These are phyloP conservation scores for Pythium aristosporum DNA, from an alignment of 352 stramenopile species.

Conservation along the genomic window DNA sequence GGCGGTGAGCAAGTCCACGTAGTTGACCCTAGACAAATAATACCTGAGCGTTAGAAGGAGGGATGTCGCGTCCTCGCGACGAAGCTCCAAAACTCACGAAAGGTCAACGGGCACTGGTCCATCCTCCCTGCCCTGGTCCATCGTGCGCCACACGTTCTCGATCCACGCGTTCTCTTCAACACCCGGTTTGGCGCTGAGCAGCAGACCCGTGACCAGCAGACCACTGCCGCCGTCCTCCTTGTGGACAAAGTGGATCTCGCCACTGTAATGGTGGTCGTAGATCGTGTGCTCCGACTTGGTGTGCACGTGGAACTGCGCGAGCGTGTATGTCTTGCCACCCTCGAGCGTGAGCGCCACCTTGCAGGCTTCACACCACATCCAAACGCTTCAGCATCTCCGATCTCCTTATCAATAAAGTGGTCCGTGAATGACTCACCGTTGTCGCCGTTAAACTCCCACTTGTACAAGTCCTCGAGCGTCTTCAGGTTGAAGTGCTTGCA, in stretches of 20 bases:
- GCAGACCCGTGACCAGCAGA: constrained; percentile 43
- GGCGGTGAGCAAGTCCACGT: constrained; percentile 51
- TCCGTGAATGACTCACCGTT: constrained; percentile 27
- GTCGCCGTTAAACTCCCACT: constrained; percentile 48
- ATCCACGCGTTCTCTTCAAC: constrained; percentile 45
- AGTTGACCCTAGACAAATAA: constrained; percentile 39
- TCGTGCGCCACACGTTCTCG: constrained; percentile 42
- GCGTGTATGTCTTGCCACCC: constrained; percentile 39
- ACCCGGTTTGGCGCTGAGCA: constrained; percentile 41
- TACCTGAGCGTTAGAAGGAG: too few relatives aligned
- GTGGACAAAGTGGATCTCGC: constrained; percentile 67
- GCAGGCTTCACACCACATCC: constrained; percentile 34
- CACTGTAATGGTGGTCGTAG: constrained; percentile 43
- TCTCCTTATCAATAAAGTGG: neutral
- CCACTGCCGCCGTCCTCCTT: constrained; percentile 32
- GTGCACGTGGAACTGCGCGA: constrained; percentile 70
- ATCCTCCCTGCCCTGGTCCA: constrained; percentile 33
- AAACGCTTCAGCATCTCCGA: neutral
- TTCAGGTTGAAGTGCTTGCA: constrained; percentile 57
- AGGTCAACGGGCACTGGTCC: constrained; percentile 33
- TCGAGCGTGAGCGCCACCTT: constrained; percentile 50
- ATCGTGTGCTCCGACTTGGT: constrained; percentile 59
- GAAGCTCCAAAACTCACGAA: constrained; percentile 23
- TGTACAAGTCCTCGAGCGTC: constrained; percentile 62
- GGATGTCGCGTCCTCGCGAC: neutral